Evolutionary conservation across 2,329 filamentous ascomycete species (phyloP).

Genomic region (Fusarium paranaense): DNA sequence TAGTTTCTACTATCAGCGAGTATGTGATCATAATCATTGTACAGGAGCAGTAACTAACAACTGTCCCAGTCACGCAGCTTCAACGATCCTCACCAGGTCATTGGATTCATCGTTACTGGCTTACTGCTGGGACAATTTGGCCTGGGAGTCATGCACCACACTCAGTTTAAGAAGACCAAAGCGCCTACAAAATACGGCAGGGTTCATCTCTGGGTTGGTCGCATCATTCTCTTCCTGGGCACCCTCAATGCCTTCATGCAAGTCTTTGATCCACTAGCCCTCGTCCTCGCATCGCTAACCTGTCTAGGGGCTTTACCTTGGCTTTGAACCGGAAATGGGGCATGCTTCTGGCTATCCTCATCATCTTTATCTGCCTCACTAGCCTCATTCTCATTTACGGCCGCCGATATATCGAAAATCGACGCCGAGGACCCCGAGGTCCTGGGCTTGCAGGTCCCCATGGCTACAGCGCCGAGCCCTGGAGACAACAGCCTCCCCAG

Average conservation of each 20-base stretch:
- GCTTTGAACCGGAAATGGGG: conserved; percentile 62
- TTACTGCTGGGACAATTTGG: conserved; percentile 65
- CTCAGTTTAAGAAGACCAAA: conserved; percentile 62
- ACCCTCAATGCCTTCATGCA: conserved; percentile 69
- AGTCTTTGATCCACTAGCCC: conserved; percentile 36
- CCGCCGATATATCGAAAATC: conserved; percentile 42
- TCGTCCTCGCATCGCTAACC: not conserved
- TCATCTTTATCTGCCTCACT: conserved; percentile 57
- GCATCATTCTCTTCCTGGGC: conserved; percentile 64
- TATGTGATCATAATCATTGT: conserved; percentile 47
- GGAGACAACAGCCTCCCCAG: conserved; percentile 43
- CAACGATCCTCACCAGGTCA: conserved; percentile 66
- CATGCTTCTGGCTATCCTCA: conserved; percentile 60
- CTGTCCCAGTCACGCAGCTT: conserved; percentile 61
- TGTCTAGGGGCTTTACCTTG: conserved; percentile 65
- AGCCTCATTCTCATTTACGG: conserved; percentile 53
- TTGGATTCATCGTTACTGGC: conserved; percentile 66
- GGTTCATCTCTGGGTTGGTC: conserved; percentile 69
- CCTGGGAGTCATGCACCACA: conserved; percentile 68
- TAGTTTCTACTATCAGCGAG: conserved; percentile 66
- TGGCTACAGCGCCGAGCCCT: conserved; percentile 46
- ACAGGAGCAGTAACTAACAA: conserved; percentile 12
- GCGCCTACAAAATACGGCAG: conserved; percentile 62
- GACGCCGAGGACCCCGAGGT: conserved; percentile 31
- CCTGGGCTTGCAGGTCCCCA: conserved; percentile 30